Conservation (phyloP, 208 protist genomes). For the Kentomonas sorsogonicus region DNA sequence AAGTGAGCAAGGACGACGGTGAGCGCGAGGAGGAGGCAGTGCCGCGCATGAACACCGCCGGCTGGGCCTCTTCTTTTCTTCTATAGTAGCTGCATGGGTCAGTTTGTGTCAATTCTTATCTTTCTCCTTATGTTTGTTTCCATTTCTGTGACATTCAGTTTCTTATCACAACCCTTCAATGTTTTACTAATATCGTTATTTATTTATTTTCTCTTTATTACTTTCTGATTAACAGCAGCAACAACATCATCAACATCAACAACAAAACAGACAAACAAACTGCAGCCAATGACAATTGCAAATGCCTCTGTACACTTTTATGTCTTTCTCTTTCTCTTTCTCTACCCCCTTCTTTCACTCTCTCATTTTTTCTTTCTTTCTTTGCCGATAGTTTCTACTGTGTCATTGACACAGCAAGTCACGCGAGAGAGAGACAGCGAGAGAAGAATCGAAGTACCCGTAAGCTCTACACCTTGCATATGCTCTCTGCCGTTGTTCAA, state of each 20-base stretch:
- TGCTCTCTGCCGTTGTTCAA: no score
- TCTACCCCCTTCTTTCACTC: neutral
- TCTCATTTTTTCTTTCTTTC: neutral
- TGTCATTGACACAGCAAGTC: neutral
- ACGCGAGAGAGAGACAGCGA: no score
- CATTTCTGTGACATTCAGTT: constrained; percentile 2
- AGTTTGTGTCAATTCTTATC: constrained; percentile 1
- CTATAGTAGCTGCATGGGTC: no score
- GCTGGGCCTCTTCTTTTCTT: constrained; percentile 54
- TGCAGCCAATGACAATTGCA: neutral
- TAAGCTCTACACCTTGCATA: no score
- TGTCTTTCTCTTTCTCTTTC: neutral
- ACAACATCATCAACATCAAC: neutral
- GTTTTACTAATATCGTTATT: no score
- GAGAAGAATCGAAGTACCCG: no score
- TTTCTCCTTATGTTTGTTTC: neutral
- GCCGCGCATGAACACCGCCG: constrained; percentile 44
- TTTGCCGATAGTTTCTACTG: neutral
- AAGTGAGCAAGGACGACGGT: constrained; percentile 13
- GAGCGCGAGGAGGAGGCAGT: constrained; percentile 7
- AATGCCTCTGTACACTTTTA: neutral
- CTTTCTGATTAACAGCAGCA: no score
- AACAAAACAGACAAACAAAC: neutral
- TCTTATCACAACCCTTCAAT: neutral
- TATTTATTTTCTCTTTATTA: no score